Percentiles rank a stretch among this genome's conserved stretches.
Evolutionary conservation across 164 flowering plant species (phyloP).

Genomic region (Malania oleifera): DNA sequence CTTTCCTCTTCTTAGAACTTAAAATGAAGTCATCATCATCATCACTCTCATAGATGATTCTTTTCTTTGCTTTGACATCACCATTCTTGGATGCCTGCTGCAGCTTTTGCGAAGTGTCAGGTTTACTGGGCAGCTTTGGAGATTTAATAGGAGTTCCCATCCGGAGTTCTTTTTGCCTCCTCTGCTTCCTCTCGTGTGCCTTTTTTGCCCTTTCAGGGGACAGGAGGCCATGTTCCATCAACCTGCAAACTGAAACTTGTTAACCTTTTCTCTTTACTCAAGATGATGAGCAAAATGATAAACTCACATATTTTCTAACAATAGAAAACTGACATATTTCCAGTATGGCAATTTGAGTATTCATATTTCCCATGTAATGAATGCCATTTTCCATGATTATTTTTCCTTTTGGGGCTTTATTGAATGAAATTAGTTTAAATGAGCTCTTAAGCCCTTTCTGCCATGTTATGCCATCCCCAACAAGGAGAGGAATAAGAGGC

Average conservation of each 20-base stretch:
- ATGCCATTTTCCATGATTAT: too few species aligned
- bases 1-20: constrained; percentile 62
- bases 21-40: constrained; percentile 66
- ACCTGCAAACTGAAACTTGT: constrained; percentile 41
- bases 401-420: too few species aligned
- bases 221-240: constrained; percentile 97
- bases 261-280: not conserved
- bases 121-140: constrained; percentile 35
- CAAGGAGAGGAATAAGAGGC: too few species aligned
- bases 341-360: not conserved
- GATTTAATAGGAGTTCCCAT: constrained; percentile 78
- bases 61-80: constrained; percentile 58
- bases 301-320: not conserved
- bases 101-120: constrained; percentile 60
- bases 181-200: constrained; percentile 82
- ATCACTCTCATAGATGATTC: constrained; percentile 37
- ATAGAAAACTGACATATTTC: not conserved
- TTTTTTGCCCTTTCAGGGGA: constrained; percentile 80
- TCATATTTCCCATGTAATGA: not conserved
- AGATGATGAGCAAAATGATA: not conserved
- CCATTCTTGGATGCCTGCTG: constrained; percentile 52
- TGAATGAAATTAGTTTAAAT: too few species aligned
- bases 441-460: too few species aligned
- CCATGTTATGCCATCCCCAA: too few species aligned
- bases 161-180: constrained; percentile 67